Evolutionary conservation across 306 rosid genomes (phyloP), one percentile per base, ranked within the genome.

Genomic region (Vigna unguiculata): DNA sequence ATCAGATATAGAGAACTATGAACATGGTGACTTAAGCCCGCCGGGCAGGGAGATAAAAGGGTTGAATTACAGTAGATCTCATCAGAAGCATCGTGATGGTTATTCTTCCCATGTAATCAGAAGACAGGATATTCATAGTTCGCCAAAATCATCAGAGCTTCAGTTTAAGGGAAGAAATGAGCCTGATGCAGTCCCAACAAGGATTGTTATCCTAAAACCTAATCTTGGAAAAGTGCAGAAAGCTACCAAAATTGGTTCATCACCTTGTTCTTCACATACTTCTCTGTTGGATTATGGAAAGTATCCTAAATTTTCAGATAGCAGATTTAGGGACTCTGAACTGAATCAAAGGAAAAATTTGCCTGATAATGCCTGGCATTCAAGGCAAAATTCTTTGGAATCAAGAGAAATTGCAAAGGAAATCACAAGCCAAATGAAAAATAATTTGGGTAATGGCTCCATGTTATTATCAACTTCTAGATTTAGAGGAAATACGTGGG

Each of bases 201-300:
- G 84, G 79, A 92, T 92, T 75, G 96, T 92, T 74, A 90, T 92
- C 43, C 84, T 92, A 61, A 92, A 91, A 74, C 97, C 97, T 36
- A 92, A 92, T 75, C 64, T 87, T 63, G 93, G 90, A 72, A 88
- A 85, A 82, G 80, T 79, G 24, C 85, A 80, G 49, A 82, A 71
- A 74, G 70, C 78, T 75, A 14, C 83, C 22, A 59, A 79, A 57
- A 59, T 79, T 46, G 80, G 19, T 58, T 71, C 87, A 28, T 49
- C 89, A 53, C 79, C 88, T 53, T 70, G 83, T 83, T 89, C 92
- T 82, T 74, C 92, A 4, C 80, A 75, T 53, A 49, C 71, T 70
- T 83, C 84, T 19, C 60, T 4, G 46, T 48, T 24, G 1, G 46
- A 16, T 11, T 10, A 16, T n/a, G 46, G 46, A 69, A n/a, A 49